Percentiles rank a stretch among this genome's conserved stretches.
These are phyloP conservation scores for Hyaloraphidium curvatum DNA, from an alignment of 192 early-diverging fungal genomes.

Conservation along the genomic window DNA sequence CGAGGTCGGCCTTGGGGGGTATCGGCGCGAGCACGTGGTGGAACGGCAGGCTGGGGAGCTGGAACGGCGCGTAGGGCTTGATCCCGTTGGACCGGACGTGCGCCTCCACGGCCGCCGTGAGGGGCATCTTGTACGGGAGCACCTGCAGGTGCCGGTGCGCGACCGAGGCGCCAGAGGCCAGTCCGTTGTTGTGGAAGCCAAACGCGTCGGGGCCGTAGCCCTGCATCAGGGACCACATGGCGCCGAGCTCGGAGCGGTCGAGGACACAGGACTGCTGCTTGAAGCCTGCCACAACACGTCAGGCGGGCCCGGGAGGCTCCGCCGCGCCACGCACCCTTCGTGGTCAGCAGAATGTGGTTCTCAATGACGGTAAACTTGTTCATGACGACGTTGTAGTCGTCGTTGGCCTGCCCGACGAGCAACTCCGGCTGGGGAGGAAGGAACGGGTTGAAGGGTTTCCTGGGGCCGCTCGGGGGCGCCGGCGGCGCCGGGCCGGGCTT, in stretches of 20 bases:
- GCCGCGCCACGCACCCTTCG: neutral
- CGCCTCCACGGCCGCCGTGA: neutral
- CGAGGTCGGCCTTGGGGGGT: too few relatives aligned
- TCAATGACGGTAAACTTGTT: neutral
- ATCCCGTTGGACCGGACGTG: neutral
- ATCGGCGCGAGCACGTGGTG: neutral
- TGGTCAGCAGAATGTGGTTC: neutral
- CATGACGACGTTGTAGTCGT: neutral
- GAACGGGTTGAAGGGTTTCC: neutral
- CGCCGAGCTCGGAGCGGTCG: neutral
- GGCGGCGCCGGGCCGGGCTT: neutral
- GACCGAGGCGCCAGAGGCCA: neutral
- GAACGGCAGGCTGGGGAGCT: neutral
- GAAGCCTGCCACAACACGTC: neutral
- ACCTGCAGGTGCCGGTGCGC: neutral
- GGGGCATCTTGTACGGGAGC: neutral
- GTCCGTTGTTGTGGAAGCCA: conserved; percentile 3
- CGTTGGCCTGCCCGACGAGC: neutral
- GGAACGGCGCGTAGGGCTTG: neutral
- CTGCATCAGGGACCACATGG: neutral
- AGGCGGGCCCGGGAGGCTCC: neutral
- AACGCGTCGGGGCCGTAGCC: neutral
- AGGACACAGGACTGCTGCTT: neutral
- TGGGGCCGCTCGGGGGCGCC: neutral
- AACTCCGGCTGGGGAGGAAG: neutral